Conservation (phyloP, 306 rosid genomes). For the Pueraria montana region DNA sequence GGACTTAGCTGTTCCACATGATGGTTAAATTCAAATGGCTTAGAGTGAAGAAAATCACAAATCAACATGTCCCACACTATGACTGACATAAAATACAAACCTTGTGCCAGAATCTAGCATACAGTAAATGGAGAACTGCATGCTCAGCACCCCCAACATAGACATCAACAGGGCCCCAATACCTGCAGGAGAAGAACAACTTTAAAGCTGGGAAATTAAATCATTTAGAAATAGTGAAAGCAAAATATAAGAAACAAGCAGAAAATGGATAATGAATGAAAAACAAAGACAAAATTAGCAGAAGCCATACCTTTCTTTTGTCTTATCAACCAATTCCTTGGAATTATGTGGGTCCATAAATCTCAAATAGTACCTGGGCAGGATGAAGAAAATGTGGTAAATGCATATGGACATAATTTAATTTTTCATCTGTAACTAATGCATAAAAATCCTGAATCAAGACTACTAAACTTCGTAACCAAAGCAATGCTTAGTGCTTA, state of each 20-base stretch:
- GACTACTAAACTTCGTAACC: constrained; percentile 25
- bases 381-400: constrained; percentile 43
- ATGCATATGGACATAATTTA: constrained; percentile 10
- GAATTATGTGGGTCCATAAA: constrained; percentile 96
- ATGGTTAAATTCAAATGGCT: constrained; percentile 11
- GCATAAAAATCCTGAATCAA: constrained; percentile 42
- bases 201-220: constrained; percentile 32
- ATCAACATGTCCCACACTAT: constrained; percentile 34
- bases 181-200: constrained; percentile 61
- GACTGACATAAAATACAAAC: constrained; percentile 56
- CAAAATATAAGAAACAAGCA: constrained; percentile 19
- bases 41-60: constrained; percentile 39
- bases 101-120: constrained; percentile 99
- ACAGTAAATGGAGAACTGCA: constrained; percentile 97
- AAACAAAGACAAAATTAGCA: constrained; percentile 25
- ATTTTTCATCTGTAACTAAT: constrained; percentile 25
- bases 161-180: constrained; percentile 98
- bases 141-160: constrained; percentile 99
- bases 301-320: constrained; percentile 73
- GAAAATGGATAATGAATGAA: constrained; percentile 25
- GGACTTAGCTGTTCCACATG: constrained; percentile 31
- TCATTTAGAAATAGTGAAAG: constrained; percentile 21
- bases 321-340: constrained; percentile 75
- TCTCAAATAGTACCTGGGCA: constrained; percentile 91
- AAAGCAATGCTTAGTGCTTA: constrained; percentile 32